Evolutionary conservation across 805 yeast species (phyloP).

Genomic region (Hanseniaspora lindneri): DNA sequence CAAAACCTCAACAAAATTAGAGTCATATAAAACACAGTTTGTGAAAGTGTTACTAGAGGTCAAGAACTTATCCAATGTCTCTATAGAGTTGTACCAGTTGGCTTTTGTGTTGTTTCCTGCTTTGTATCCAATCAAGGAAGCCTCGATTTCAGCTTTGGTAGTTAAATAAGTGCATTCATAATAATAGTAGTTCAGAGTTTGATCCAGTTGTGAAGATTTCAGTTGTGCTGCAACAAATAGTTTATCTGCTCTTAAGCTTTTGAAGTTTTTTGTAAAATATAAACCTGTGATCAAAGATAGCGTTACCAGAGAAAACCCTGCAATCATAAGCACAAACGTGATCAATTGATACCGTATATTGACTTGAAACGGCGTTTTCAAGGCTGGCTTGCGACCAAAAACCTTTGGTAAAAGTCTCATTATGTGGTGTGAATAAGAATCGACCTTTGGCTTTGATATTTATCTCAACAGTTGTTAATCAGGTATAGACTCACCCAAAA

Average conservation of each 20-base stretch:
- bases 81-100: constrained; percentile 37
- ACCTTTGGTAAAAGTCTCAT: background rate
- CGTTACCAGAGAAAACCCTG: constrained; percentile 56
- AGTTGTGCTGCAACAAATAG: constrained; percentile 67
- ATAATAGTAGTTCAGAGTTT: constrained; percentile 48
- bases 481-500: too few species aligned
- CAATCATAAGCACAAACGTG: constrained; percentile 54
- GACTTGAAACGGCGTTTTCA: constrained; percentile 35
- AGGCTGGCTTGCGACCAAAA: background rate
- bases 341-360: constrained; percentile 70
- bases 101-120: constrained; percentile 58
- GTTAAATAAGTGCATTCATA: constrained; percentile 61
- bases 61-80: constrained; percentile 48
- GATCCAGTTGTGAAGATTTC: constrained; percentile 68
- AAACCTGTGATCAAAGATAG: constrained; percentile 67
- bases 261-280: constrained; percentile 54
- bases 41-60: constrained; percentile 52
- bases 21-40: constrained; percentile 56
- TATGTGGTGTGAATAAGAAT: too few species aligned
- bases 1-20: constrained; percentile 39
- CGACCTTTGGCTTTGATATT: too few species aligned
- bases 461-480: too few species aligned
- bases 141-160: constrained; percentile 46
- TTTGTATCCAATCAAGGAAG: constrained; percentile 47
- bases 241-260: constrained; percentile 54